Evolutionary conservation across 495 filamentous ascomycete species (phyloP).

Genomic region (Mytilinidion resinicola): DNA sequence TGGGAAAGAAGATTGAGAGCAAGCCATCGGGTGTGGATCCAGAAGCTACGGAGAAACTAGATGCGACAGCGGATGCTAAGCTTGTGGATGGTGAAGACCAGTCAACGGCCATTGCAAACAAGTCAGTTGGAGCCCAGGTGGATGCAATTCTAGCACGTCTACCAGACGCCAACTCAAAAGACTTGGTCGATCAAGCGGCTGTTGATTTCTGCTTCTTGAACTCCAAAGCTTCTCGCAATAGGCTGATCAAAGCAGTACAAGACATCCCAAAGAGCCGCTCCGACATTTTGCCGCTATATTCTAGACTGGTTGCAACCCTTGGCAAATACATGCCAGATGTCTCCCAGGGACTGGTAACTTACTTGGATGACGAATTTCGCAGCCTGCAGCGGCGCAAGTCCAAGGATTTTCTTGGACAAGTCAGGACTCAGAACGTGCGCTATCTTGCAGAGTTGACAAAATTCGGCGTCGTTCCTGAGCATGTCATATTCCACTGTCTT

Average conservation of each 20-base stretch:
- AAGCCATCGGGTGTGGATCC: slow-evolving; percentile 27
- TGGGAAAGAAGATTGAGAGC: slow-evolving; percentile 38
- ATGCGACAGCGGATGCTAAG: slow-evolving; percentile 48
- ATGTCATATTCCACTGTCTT: slow-evolving; percentile 97
- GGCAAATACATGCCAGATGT: slow-evolving; percentile 91
- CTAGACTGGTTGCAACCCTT: slow-evolving; percentile 86
- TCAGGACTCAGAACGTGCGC: slow-evolving; percentile 88
- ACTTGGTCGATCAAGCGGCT: slow-evolving; percentile 83
- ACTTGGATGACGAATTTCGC: slow-evolving; percentile 94
- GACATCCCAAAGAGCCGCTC: slow-evolving; percentile 90
- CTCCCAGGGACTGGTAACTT: slow-evolving; percentile 81
- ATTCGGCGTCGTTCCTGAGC: slow-evolving; percentile 95
- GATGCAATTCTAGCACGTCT: slow-evolving; percentile 83
- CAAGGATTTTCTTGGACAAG: slow-evolving; percentile 93
- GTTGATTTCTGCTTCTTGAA: slow-evolving; percentile 98
- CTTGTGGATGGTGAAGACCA: slow-evolving; percentile 64
- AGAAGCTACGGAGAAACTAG: slow-evolving; percentile 43
- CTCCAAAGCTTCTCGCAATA: slow-evolving; percentile 93
- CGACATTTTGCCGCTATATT: slow-evolving; percentile 86
- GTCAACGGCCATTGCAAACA: slow-evolving; percentile 91
- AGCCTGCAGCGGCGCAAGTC: slow-evolving; percentile 97
- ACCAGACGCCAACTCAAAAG: slow-evolving; percentile 84
- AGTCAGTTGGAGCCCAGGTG: slow-evolving; percentile 94
- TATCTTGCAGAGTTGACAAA: slow-evolving; percentile 97
- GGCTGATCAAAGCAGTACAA: slow-evolving; percentile 85